Base-by-base conservation (phyloP, 305 asterid species). In the Lippia alba region DNA sequence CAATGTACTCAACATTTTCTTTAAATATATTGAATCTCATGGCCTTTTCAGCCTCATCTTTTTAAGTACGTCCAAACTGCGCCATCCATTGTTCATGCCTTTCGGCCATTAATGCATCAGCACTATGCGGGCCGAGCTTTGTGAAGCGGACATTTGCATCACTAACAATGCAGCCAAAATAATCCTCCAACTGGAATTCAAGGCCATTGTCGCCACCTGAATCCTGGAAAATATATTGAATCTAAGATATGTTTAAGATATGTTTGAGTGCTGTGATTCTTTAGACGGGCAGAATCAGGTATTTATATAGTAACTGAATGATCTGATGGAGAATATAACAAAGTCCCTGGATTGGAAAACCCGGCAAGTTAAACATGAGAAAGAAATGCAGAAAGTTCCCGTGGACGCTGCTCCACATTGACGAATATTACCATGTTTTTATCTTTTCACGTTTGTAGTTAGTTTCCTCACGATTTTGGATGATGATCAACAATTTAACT, bases 21-120 rank as follows among this genome's bases (percentile, higher is more conserved):
- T 62, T 66, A 56, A 82, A 82, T 56, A 76, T 79, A 0, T 56
- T 33, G 54, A 66, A 79, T 39, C 80, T 53, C 53, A 61, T 56
- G 4, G 71, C 74, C 78, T 76, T 82, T 58, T 82, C 83, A 20
- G 73, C 68, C 4, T 67, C 79, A 16, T 76, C 74, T 49, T 70
- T 73, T 63, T 79, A 79, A 0, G 20, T 50, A 0, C 82, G 83
- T 12, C 81, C 80, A 53, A 61, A 33, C 0, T 36, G 63, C 4
- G 8, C 30, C 75, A 76, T 82, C 83, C 86, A 82, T 16, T 67
- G 39, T 46, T 76, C 78, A 6, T 80, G 81, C 15, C 30, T 68
- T 58, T 79, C 69, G 0, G 48, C 49, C 72, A 73, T 65, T 12
- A 76, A 49, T 64, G 76, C 68, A 66, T 66, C 76, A 3, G 78